Evolutionary conservation across 257 asterid species (phyloP), one percentile per base, ranked within the genome.

Genomic region (Nicotiana otophora): DNA sequence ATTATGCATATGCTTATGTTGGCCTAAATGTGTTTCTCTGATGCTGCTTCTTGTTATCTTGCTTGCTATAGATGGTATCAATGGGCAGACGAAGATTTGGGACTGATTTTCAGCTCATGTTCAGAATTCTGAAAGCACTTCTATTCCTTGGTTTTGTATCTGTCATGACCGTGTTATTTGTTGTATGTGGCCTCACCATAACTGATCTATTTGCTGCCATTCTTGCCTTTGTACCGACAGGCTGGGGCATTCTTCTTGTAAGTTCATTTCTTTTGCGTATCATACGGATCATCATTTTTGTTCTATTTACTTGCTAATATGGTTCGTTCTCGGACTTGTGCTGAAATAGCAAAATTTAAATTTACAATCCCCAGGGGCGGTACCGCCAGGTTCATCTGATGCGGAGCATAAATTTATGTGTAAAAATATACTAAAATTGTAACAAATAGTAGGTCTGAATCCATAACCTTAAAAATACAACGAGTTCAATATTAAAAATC

Each of bases 101-200:
- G 33, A 94, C 98, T 2, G 98, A 94, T 86, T 94, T 96, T 84
- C 99, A 96, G 91, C 98, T 96, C 34, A 96, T 93, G 99, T 94
- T 93, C 91, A 90, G 99, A 93, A 90, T 96, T 85, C 88, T 96
- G 48, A 96, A 96, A 90, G 98, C 97, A 28, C 97, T 94, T 80
- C 62, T 96, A 86, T 96, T 93, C 91, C 97, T 96, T 15, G 99
- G 97, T 65, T 96, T 94, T 31, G 84, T 91, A 65, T 94, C 99
- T 7, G 98, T 96, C 54, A 94, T 96, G 99, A 92, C 97, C 0
- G 98, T 94, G 74, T 85, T 96, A 57, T 96, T 96, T 77, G 98
- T 92, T 42, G 98, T 96, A 72, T 86, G 93, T 62, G 85, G 86
- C 60, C 98, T 96, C 54, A 89, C 91, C 69, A 39, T 94, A 26